These are phyloP conservation scores for Diphasiastrum complanatum DNA, from an alignment of 83 land plant species.

Conservation along the genomic window DNA sequence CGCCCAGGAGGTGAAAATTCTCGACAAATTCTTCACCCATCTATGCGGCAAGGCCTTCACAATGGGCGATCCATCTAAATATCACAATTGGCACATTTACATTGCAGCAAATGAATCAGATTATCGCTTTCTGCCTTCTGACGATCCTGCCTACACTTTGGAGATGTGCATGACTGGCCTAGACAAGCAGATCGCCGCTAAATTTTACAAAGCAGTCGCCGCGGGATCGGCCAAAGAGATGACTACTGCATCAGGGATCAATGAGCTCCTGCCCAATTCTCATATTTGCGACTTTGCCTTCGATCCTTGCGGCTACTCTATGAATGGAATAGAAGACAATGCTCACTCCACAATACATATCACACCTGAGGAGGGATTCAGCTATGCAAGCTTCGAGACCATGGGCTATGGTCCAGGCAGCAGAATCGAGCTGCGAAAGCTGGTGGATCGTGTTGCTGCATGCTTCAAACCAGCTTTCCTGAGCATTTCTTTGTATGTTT, in stretches of 20 bases:
- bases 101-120: neutral
- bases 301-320: slow-evolving; percentile 18
- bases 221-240: neutral
- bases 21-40: neutral
- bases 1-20: neutral
- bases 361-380: slow-evolving; percentile 16
- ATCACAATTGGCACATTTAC: slow-evolving; percentile 3
- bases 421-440: neutral
- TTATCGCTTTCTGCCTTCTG: neutral
- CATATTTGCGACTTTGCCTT: slow-evolving; percentile 11
- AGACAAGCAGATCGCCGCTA: neutral
- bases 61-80: neutral
- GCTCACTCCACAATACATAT: slow-evolving; percentile 11
- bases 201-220: neutral
- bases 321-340: too few relatives aligned
- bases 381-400: slow-evolving; percentile 17
- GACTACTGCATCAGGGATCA: slow-evolving; percentile 6
- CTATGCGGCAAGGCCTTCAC: neutral
- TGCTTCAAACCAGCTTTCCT: slow-evolving; percentile 8
- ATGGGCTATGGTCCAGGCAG: slow-evolving; percentile 8
- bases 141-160: neutral
- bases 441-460: slow-evolving; percentile 6
- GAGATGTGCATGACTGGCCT: slow-evolving; percentile 15
- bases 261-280: slow-evolving; percentile 1
- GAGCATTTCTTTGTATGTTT: slow-evolving; percentile 30